These are phyloP conservation scores for Talaromyces pinophilus DNA, from an alignment of 2,329 filamentous ascomycete genomes.

Conservation along the genomic window DNA sequence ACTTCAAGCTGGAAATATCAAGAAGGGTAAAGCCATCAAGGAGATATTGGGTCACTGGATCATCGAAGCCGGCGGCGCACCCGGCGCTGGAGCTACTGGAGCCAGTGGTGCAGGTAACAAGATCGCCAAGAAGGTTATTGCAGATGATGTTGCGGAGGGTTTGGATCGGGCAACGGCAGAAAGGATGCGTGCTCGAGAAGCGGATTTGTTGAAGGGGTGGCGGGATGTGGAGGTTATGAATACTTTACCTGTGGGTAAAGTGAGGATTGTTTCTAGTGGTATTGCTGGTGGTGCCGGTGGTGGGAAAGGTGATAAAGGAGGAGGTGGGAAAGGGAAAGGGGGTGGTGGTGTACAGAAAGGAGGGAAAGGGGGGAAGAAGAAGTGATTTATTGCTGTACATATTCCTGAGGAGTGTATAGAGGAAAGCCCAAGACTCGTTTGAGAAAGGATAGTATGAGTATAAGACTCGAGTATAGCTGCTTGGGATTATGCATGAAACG, in stretches of 20 bases:
- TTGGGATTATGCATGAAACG: not conserved
- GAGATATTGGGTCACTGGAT: slow-evolving; percentile 86
- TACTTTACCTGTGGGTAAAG: slow-evolving; percentile 74
- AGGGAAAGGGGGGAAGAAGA: slow-evolving; percentile 45
- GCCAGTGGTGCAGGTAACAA: slow-evolving; percentile 23
- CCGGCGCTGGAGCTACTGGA: not conserved
- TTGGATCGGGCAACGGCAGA: slow-evolving; percentile 60
- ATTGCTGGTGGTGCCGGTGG: slow-evolving; percentile 50
- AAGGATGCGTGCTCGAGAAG: slow-evolving; percentile 79
- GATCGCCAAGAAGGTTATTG: slow-evolving; percentile 45
- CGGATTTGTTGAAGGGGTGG: slow-evolving; percentile 78
- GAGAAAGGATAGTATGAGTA: not conserved
- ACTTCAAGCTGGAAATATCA: slow-evolving; percentile 82
- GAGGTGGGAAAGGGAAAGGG: slow-evolving; percentile 36
- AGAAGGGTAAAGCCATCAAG: slow-evolving; percentile 92
- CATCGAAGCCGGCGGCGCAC: slow-evolving; percentile 53
- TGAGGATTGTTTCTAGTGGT: slow-evolving; percentile 74
- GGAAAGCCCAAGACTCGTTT: not conserved
- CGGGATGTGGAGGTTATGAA: slow-evolving; percentile 82
- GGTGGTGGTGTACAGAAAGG: slow-evolving; percentile 23
- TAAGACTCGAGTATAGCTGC: not conserved
- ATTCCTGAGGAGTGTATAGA: not conserved
- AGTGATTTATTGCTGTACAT: slow-evolving; percentile 28
- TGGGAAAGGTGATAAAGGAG: slow-evolving; percentile 30
- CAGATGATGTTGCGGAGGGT: slow-evolving; percentile 23